Base-by-base conservation (phyloP, 192 early-diverging fungal genomes). In the Coemansia sp. region DNA sequence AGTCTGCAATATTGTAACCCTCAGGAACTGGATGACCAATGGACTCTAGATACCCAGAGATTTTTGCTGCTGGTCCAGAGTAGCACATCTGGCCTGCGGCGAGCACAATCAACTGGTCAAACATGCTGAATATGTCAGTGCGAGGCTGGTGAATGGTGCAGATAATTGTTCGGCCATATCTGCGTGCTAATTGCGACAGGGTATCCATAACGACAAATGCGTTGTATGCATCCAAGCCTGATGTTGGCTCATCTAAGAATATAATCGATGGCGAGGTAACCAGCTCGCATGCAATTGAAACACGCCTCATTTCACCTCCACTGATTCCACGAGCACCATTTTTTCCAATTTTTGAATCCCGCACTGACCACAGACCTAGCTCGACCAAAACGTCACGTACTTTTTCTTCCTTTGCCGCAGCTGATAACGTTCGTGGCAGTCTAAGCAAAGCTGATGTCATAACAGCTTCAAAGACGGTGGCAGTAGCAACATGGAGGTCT, bases 91-190 rank as follows among this genome's bases (percentile, higher is more conserved):
- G 77, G 1, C 94, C 94, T 38, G 90, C 90, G 25, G 93, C 93
- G 17, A 98, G 67, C 23, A 98, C 76, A 14, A 98, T 82, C 5
- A 96, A 77, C 57, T 92, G 86, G 76, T 98, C 94, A 85, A 98
- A 98, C 67, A 95, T 80, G 21, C 89, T 88, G 65, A 93, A 94
- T 38, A 98, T 95, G 59, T 98, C 93, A 2, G 90, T 90, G 21
- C 96, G 86, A 14, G 96, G 96, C 70, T 98, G 96, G 73, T 98
- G 96, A 42, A 98, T 98, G 10, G 96, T 98, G 62, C 92, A 92
- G 15, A 98, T 85, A 12, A 98, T 87, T 2, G 87, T 89, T 4
- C 92, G 91, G 1, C 74, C 68, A 44, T 81, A 73, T 6, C 70
- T 63, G 45, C 74, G 74, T 8, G 78, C 74, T 12, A 81, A 65